Evolutionary conservation across 176 grass and related monocot species (phyloP), one percentile per base, ranked within the genome.

Genomic region (Miscanthus lutarioriparius): DNA sequence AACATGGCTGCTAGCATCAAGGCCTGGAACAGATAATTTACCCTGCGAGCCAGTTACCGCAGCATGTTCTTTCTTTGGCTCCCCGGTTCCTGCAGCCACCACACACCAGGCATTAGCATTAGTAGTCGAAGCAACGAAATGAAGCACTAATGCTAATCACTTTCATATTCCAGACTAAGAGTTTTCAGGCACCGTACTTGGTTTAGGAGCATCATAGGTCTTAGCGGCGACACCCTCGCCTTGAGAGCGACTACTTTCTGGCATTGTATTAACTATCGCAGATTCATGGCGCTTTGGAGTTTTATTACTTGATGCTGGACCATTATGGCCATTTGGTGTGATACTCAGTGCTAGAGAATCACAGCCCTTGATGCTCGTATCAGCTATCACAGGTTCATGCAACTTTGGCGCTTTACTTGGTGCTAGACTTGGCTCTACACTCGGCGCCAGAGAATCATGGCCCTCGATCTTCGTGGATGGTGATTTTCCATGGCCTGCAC

Each of bases 341-440:
- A 91, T 76, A 70, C 75, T 70, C 70, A 80, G 14, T 23, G 81
- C 48, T 36, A 79, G 76, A 87, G 84, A 74, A 84, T 48, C 69
- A 35, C 33, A 17, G 16, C 32, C 30, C 66, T 84, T 71, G 27
- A 25, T 43, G 19, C 39, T 48, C 27, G 8, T 11, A 51, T 51
- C 19, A 69, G 75, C 22, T 44, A 1, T 62, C 10, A 69, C 49
- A 84, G 69, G 37, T 33, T 30, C 89, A 69, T 27, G 23, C 33
- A 11, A 4, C 28, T 75, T 87, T 22, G 49, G 51, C 38, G 4
- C n/a, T n/a, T n/a, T n/a, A n/a, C n/a, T n/a, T n/a, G n/a, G n/a
- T n/a, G n/a, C 61, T 74, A 49, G 67, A 48, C 1, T 90, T 22
- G 70, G 76, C 3, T 19, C 66, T 0, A 91, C 53, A 54, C 75